phyloP scores from a whole-genome alignment of 192 early-diverging fungal species.

The Linnemannia hyalina region DNA sequence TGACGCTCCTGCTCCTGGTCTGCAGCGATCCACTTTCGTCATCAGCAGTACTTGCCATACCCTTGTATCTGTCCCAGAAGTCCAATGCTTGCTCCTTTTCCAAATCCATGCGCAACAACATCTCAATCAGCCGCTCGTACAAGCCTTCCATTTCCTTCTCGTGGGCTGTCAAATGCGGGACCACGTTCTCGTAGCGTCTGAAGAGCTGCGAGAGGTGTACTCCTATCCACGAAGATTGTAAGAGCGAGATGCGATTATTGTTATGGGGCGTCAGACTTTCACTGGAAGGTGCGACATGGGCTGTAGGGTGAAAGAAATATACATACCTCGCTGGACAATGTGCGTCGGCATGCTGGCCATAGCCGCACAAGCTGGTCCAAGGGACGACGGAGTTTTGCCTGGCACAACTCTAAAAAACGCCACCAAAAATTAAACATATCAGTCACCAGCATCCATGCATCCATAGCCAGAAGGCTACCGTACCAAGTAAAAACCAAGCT shows the following conservation, averaged over 20 bases:
- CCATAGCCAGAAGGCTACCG: too few species aligned
- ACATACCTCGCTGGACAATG: slow-evolving; percentile 58
- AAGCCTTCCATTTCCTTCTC: slow-evolving; percentile 19
- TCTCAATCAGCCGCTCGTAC: slow-evolving; percentile 23
- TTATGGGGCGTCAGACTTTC: background rate
- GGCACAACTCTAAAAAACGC: slow-evolving; percentile 51
- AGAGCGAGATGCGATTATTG: too few species aligned
- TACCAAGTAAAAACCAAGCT: background rate
- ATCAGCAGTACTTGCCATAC: background rate
- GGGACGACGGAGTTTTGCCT: slow-evolving; percentile 53
- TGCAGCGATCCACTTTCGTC: background rate
- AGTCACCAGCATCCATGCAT: too few species aligned
- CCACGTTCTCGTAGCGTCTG: slow-evolving; percentile 38
- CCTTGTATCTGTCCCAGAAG: background rate
- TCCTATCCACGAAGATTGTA: background rate
- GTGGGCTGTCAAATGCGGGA: slow-evolving; percentile 26
- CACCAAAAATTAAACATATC: background rate
- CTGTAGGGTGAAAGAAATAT: background rate
- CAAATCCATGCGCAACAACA: slow-evolving; percentile 34
- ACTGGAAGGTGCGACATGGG: background rate
- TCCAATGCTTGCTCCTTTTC: background rate
- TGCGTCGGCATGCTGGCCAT: slow-evolving; percentile 52
- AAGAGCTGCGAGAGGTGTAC: slow-evolving; percentile 28
- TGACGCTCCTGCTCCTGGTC: background rate
- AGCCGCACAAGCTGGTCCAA: slow-evolving; percentile 62